phyloP scores from a whole-genome alignment of 1,284 basidiomycete species.

The Heliocybe sulcata region DNA sequence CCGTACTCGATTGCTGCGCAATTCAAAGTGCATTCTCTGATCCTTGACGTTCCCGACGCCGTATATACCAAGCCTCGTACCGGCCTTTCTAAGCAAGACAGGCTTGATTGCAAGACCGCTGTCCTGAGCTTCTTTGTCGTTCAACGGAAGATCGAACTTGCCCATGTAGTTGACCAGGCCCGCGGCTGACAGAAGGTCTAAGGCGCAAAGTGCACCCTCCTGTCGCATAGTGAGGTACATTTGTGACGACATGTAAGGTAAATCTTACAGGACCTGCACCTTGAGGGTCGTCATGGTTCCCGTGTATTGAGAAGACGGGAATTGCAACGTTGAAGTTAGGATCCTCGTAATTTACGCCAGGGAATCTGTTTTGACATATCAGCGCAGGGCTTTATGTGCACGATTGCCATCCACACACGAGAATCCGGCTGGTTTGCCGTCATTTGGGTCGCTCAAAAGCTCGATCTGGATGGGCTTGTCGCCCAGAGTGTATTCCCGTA shows the following conservation, averaged over 20 bases:
- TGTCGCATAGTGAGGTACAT: constrained; percentile 22
- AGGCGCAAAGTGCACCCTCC: constrained; percentile 93
- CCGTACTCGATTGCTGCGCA: constrained; percentile 86
- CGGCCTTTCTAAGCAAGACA: constrained; percentile 86
- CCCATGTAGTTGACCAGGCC: constrained; percentile 98
- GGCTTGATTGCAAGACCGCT: constrained; percentile 86
- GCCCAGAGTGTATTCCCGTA: constrained; percentile 88
- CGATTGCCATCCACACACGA: constrained; percentile 47
- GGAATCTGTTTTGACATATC: constrained; percentile 65
- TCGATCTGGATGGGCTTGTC: constrained; percentile 87
- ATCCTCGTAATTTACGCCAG: constrained; percentile 97
- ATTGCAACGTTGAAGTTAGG: constrained; percentile 91
- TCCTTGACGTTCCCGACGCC: constrained; percentile 98
- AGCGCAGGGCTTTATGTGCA: constrained; percentile 1
- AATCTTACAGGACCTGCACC: constrained; percentile 79
- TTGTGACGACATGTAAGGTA: not conserved
- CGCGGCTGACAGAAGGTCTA: constrained; percentile 91
- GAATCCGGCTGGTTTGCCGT: constrained; percentile 80
- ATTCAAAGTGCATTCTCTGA: constrained; percentile 91
- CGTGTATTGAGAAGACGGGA: constrained; percentile 98
- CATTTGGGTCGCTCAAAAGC: constrained; percentile 86
- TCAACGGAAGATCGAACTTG: constrained; percentile 68
- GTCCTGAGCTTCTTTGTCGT: constrained; percentile 58
- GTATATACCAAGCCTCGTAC: constrained; percentile 83
- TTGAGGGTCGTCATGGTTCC: constrained; percentile 99